Percentiles rank a stretch among this genome's conserved stretches.
phyloP scores from a whole-genome alignment of 192 early-diverging fungal species.

The Phycomyces blakesleeanus region DNA sequence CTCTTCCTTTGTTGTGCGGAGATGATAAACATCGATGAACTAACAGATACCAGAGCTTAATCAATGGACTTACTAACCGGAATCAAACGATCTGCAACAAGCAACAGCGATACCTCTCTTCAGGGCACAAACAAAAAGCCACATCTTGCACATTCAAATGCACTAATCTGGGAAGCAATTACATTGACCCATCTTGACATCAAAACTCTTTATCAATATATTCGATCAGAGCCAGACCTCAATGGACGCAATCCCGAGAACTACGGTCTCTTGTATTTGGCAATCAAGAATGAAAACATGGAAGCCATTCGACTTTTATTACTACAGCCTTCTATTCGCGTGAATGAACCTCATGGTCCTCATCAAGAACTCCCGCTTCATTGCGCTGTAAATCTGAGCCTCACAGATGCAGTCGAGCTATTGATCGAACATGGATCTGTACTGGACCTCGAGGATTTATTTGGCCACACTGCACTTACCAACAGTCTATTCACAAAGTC shows the following conservation, averaged over 20 bases:
- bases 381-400: conserved; percentile 13
- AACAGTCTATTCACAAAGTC: conserved; percentile 26
- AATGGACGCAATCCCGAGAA: conserved; percentile 12
- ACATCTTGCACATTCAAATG: background rate
- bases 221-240: conserved; percentile 17
- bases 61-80: too few species aligned
- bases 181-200: conserved; percentile 27
- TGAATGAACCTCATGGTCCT: conserved; percentile 31
- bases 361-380: conserved; percentile 34
- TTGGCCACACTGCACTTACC: conserved; percentile 35
- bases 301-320: conserved; percentile 35
- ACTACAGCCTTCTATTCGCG: conserved; percentile 21
- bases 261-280: conserved; percentile 35
- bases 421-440: conserved; percentile 29
- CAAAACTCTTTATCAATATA: conserved; percentile 32
- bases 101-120: background rate
- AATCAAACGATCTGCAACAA: too few species aligned
- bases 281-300: conserved; percentile 30
- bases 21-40: too few species aligned
- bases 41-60: too few species aligned
- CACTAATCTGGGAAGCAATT: conserved; percentile 22
- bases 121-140: too few species aligned
- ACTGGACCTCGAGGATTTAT: conserved; percentile 20
- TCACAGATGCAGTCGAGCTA: conserved; percentile 31
- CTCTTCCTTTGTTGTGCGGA: too few species aligned